Evolutionary conservation across 2,329 filamentous ascomycete genomes (phyloP), one percentile per base, ranked within the genome.

Genomic region (Aschersonia sp.): DNA sequence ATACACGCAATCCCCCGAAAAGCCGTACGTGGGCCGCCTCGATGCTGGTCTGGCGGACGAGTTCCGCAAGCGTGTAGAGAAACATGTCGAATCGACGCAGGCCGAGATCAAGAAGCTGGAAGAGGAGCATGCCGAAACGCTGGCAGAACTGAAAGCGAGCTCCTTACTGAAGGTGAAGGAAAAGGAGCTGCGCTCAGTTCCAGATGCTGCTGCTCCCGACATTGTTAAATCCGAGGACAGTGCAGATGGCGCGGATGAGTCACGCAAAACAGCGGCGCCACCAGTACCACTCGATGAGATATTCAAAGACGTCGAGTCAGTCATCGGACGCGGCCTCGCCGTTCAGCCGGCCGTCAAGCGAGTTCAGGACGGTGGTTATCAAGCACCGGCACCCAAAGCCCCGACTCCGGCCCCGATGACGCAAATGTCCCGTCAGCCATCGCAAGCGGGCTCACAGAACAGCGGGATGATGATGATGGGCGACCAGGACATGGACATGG

Each of bases 51-150:
- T 91, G 57, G 79, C 89, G 1, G 82, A 87, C 43, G 84, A 92
- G 55, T 96, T 97, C 63, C 81, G 84, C 49, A 83, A 84, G 59
- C 80, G 89, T 38, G 85, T 89, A 2, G 69, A 77, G 29, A 78
- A 84, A 45, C 84, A 85, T 58, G 74, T 92, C 9, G 74, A 78
- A 6, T 77, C 84, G 31, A 84, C 86, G 46, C 79, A 85, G 51
- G 78, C 78, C 1, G 89, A 97, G 57, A 88, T 97, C 48, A 84
- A 89, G 55, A 81, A 79, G 55, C 82, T 97, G 77, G 87, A 88
- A 64, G 77, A 77, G 35, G 78, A 84, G 31, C 91, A 98, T 62
- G 81, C 79, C 3, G 80, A 79, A 57, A 77, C 82, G 49, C 76
- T 97, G 67, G 78, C 80, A 30, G 83, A 82, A 53, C 77, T 95